A percentile compares a stretch with the other conserved stretches of the same genome.
Evolutionary conservation across 345 rosid genomes (phyloP).

Genomic region (Reutealis trisperma): DNA sequence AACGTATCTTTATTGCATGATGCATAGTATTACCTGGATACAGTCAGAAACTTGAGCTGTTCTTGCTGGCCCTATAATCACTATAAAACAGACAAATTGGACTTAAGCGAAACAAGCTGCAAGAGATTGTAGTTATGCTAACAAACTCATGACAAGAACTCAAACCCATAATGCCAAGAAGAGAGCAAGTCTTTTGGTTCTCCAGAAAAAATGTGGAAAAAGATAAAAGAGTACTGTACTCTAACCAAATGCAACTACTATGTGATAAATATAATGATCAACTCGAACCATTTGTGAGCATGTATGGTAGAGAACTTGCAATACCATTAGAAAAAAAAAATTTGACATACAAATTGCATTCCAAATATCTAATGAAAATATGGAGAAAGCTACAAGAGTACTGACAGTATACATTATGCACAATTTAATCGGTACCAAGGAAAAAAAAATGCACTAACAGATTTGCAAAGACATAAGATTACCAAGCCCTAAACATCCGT

Average conservation of each 20-base stretch:
- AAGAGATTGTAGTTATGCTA: background rate
- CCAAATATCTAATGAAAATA: constrained; percentile 9
- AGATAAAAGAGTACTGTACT: background rate
- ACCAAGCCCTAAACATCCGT: constrained; percentile 14
- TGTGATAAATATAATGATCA: background rate
- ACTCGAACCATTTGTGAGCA: background rate
- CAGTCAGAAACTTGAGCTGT: background rate
- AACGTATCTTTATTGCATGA: background rate
- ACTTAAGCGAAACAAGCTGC: background rate
- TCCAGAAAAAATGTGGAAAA: background rate
- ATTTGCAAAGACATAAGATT: constrained; percentile 31
- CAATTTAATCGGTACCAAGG: constrained; percentile 28
- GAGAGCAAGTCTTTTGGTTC: background rate
- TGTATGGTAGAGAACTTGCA: background rate
- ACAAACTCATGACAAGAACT: background rate
- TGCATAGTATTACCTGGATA: background rate
- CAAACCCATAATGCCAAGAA: background rate
- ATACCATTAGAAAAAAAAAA: background rate
- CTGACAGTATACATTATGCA: constrained; percentile 19
- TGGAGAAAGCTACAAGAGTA: constrained; percentile 13
- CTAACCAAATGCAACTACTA: background rate
- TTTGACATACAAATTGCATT: constrained; percentile 1
- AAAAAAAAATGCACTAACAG: constrained; percentile 19
- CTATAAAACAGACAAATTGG: background rate
- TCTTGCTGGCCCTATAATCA: background rate